phyloP scores from a whole-genome alignment of 306 rosid genomes.

The Trifolium fragiferum region DNA sequence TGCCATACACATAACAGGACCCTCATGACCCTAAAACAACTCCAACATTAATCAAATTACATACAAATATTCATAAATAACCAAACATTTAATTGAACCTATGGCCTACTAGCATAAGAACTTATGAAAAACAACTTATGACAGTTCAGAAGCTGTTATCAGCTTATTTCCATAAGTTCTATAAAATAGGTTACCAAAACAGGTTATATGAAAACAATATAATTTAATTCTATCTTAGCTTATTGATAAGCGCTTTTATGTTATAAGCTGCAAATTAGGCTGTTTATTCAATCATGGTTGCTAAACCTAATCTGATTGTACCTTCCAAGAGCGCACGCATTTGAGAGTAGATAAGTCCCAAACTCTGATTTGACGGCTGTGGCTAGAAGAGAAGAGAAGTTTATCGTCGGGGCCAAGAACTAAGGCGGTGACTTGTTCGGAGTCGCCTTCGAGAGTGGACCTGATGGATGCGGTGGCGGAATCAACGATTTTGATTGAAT shows the following conservation, averaged over 20 bases:
- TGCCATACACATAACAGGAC: constrained; percentile 93
- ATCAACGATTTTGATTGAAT: constrained; percentile 79
- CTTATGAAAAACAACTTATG: neutral
- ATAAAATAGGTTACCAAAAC: neutral
- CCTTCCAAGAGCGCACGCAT: constrained; percentile 95
- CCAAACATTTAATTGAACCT: constrained; percentile 4
- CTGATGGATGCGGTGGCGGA: constrained; percentile 68
- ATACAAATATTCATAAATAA: neutral
- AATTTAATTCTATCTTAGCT: too few species aligned
- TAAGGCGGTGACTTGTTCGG: constrained; percentile 76
- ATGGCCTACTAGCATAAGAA: too few species aligned
- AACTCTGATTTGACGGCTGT: constrained; percentile 82
- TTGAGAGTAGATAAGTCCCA: constrained; percentile 84
- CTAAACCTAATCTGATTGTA: constrained; percentile 35
- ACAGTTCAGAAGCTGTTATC: neutral
- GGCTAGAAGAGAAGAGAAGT: constrained; percentile 74
- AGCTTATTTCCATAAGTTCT: neutral
- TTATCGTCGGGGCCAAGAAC: constrained; percentile 71
- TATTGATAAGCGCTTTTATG: too few species aligned
- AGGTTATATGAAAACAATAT: neutral
- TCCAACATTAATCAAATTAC: neutral
- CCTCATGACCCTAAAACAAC: constrained; percentile 81
- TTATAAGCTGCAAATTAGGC: neutral
- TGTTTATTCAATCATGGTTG: neutral
- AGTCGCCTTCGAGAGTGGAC: constrained; percentile 73